Percentiles rank a stretch among this genome's conserved stretches.
phyloP scores from a whole-genome alignment of 768 basidiomycete genomes.

The Tulasnella sp. region DNA sequence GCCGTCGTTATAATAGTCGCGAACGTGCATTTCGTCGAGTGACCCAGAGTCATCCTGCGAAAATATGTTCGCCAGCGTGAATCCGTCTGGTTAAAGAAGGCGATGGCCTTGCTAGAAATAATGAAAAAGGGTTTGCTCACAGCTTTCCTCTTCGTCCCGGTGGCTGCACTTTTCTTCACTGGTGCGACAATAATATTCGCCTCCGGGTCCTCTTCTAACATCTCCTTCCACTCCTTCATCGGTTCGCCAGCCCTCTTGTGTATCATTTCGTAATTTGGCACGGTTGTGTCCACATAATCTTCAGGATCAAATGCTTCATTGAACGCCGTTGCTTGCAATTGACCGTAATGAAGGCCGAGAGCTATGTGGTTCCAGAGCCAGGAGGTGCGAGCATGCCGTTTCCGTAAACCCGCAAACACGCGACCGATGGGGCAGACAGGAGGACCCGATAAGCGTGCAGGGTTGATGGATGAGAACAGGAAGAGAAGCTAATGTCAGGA shows the following conservation, averaged over 20 bases:
- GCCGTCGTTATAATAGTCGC: slow-evolving; percentile 63
- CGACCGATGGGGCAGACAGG: slow-evolving; percentile 38
- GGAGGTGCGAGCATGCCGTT: not conserved
- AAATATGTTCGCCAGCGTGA: not conserved
- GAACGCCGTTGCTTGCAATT: slow-evolving; percentile 91
- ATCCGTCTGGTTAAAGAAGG: not conserved
- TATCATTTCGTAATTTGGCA: slow-evolving; percentile 75
- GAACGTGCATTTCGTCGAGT: slow-evolving; percentile 73
- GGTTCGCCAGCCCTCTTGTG: slow-evolving; percentile 66
- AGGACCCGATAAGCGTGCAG: not conserved
- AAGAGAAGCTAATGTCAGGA: not conserved
- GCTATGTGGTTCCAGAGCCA: slow-evolving; percentile 49
- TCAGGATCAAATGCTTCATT: slow-evolving; percentile 82
- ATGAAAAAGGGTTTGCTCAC: slow-evolving; percentile 49
- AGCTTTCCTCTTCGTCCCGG: slow-evolving; percentile 71
- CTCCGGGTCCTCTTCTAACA: slow-evolving; percentile 65
- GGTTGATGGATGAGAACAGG: not conserved
- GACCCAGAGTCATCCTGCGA: slow-evolving; percentile 33
- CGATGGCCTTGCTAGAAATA: not conserved
- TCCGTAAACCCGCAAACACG: slow-evolving; percentile 33
- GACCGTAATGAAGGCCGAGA: slow-evolving; percentile 84
- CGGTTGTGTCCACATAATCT: slow-evolving; percentile 78
- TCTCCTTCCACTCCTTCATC: slow-evolving; percentile 71
- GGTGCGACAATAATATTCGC: slow-evolving; percentile 54
- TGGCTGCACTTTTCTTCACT: slow-evolving; percentile 38